Conservation (phyloP, 768 basidiomycete species). For the Leccinum olivaceopallidum region DNA sequence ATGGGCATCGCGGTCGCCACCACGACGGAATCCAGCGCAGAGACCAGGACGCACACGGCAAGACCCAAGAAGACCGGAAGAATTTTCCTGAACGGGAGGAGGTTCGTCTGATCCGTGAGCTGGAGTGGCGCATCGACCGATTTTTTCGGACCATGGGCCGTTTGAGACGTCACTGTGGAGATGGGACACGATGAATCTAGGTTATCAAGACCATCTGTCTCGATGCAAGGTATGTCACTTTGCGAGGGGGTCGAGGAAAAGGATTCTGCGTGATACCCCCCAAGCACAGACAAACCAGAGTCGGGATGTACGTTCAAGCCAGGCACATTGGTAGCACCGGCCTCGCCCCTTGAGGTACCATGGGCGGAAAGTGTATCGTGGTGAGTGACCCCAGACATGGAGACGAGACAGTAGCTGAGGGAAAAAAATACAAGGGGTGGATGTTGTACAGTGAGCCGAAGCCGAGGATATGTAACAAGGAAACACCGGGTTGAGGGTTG, state of each 20-base stretch:
- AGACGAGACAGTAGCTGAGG: neutral
- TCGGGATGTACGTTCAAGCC: neutral
- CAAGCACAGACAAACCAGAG: neutral
- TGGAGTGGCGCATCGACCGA: constrained; percentile 6
- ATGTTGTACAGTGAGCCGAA: constrained; percentile 3
- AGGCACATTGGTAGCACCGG: neutral
- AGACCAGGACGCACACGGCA: constrained; percentile 59
- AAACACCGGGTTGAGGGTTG: constrained; percentile 2
- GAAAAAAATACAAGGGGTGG: constrained; percentile 1
- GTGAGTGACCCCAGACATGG: constrained; percentile 3
- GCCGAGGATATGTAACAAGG: constrained; percentile 1
- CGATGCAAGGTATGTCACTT: neutral
- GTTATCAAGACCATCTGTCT: constrained; percentile 3
- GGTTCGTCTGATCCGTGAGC: constrained; percentile 76
- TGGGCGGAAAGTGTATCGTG: neutral
- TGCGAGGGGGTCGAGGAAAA: neutral
- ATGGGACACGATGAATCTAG: constrained; percentile 6
- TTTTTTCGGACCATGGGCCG: constrained; percentile 2
- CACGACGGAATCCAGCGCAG: constrained; percentile 69
- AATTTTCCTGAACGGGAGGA: constrained; percentile 64
- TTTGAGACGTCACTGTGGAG: constrained; percentile 5
- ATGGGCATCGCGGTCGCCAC: constrained; percentile 76
- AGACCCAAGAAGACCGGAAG: constrained; percentile 63
- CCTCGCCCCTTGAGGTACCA: neutral
- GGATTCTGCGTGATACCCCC: constrained; percentile 3